Evolutionary conservation across 2,329 filamentous ascomycete genomes (phyloP).

Genomic region (Periconia macrospinosa): DNA sequence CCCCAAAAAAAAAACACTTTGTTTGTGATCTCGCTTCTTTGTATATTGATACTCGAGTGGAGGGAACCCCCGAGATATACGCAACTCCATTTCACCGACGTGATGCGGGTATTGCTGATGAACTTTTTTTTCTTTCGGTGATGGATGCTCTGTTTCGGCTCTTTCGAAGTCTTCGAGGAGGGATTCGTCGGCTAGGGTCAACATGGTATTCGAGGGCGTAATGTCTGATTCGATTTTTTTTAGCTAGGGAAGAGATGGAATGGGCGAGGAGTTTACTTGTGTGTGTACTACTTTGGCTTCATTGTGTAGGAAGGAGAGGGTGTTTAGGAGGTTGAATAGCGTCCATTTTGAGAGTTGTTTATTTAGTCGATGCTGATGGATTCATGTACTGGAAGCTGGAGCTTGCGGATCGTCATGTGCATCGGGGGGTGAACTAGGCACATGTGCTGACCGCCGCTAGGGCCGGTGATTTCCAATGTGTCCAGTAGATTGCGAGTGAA

Average conservation of each 20-base stretch:
- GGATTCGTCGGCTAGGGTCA: conserved; percentile 39
- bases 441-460: conserved; percentile 23
- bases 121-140: no score
- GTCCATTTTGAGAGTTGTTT: conserved; percentile 22
- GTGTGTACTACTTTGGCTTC: conserved; percentile 52
- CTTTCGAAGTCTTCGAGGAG: conserved; percentile 42
- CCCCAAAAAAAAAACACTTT: no score
- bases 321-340: conserved; percentile 42
- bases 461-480: conserved; percentile 23
- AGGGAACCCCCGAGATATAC: no score
- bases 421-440: conserved; percentile 29
- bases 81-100: no score
- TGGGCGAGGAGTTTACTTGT: no score
- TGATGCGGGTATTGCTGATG: no score
- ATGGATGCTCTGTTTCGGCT: conserved; percentile 42
- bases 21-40: no score
- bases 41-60: no score
- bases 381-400: no score
- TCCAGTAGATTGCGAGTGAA: conserved; percentile 22
- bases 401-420: conserved; percentile 31
- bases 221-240: conserved; percentile 40
- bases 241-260: no score
- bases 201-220: conserved; percentile 48
- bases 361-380: conserved; percentile 17
- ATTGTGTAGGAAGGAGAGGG: conserved; percentile 49